Base-by-base conservation (phyloP, 164 flowering plant species). In the Echeveria elegans region DNA sequence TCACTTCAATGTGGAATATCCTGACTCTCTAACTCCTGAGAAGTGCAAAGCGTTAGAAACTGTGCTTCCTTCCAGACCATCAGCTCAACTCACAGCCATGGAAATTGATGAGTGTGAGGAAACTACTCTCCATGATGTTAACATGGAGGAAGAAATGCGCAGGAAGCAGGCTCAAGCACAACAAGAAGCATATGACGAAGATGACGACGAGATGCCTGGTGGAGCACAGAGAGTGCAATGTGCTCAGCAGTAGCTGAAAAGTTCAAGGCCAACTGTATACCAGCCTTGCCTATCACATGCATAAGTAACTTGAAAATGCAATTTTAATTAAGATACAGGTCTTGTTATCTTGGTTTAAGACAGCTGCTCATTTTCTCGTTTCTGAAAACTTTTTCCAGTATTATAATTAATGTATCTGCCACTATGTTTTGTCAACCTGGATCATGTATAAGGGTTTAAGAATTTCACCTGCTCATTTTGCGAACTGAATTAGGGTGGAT, bases 81-180 rank as follows among this genome's bases (percentile, higher is more conserved):
- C 76, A 24, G 61, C 53, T 6, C 76, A 74, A 45, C 69, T 79
- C 40, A 74, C 77, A 0, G 85, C 81, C 41, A 81, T 83, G 85
- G 86, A 83, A 52, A 37, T 83, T 29, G 86, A 83, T 53, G 86
- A 83, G 26, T 83, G 86, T 48, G 86, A 83, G 69, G 86, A 83
- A 69, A 81, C 86, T 2, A 83, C 86, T 0, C 66, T 83, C 43
- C 83, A 83, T 61, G 86, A 83, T 67, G 85, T 83, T 2, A 81
- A 79, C 76, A 79, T 79, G 11, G 83, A 77, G 73, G 86, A 83
- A 61, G 86, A 83, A 63, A 74, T 76, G 85, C 73, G 81, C 16
- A 61, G 84, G 50, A 81, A 78, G 77, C 78, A 79, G 68, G 68
- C 74, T 32, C 73, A 66, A 8, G 75, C 79, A 16, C 30, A 24